Percentiles rank a stretch among this genome's conserved stretches.
Conservation (phyloP, 768 basidiomycete species). For the Pulveroboletus sp. region DNA sequence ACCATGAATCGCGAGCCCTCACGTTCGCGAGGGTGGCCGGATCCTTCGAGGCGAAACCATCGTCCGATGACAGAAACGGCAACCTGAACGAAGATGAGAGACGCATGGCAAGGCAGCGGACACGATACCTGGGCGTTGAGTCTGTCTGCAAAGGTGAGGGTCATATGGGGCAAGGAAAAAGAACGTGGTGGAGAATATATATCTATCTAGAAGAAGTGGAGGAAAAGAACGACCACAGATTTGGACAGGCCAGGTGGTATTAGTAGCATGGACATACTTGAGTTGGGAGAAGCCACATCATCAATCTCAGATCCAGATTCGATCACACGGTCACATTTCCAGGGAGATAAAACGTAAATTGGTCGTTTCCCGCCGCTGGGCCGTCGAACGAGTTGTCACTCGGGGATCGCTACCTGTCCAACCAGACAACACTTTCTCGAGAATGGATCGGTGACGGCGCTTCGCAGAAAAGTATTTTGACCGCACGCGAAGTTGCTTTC, state of each 20-base stretch:
- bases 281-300: slow-evolving; percentile 12
- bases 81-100: slow-evolving; percentile 25
- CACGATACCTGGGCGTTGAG: slow-evolving; percentile 39
- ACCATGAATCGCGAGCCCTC: slow-evolving; percentile 62
- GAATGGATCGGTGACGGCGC: neutral
- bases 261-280: slow-evolving; percentile 1
- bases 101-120: neutral
- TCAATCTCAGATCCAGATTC: slow-evolving; percentile 19
- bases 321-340: slow-evolving; percentile 14
- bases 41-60: slow-evolving; percentile 75
- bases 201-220: slow-evolving; percentile 27
- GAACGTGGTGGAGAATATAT: slow-evolving; percentile 12
- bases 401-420: too few relatives aligned
- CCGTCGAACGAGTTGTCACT: too few relatives aligned
- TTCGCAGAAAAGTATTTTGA: neutral
- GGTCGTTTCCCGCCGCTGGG: neutral
- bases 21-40: slow-evolving; percentile 61
- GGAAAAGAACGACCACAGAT: neutral
- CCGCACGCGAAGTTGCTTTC: neutral
- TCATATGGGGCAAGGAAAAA: slow-evolving; percentile 29
- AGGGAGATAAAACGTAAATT: slow-evolving; percentile 26
- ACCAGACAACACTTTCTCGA: neutral
- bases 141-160: slow-evolving; percentile 38
- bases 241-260: slow-evolving; percentile 3
- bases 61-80: slow-evolving; percentile 47